Conservation (phyloP, 768 basidiomycete species). For the Tylopilus sp. region DNA sequence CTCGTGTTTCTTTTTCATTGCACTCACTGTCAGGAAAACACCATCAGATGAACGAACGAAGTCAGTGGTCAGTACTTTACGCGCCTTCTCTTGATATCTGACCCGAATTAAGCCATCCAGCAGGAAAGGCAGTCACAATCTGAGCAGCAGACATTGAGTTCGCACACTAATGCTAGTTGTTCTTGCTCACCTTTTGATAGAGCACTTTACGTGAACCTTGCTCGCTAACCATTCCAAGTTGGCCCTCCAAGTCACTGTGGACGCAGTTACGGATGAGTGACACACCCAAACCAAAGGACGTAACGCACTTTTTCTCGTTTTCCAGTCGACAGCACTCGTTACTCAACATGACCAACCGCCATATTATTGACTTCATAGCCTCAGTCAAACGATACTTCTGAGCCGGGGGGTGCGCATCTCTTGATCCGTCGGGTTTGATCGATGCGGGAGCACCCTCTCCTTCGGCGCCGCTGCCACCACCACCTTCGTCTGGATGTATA, state of each 20-base stretch:
- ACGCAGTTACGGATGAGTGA: neutral
- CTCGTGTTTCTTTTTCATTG: slow-evolving; percentile 81
- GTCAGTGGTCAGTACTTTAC: slow-evolving; percentile 17
- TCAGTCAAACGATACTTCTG: slow-evolving; percentile 82
- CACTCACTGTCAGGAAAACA: slow-evolving; percentile 52
- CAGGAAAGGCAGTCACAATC: slow-evolving; percentile 80
- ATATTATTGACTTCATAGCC: slow-evolving; percentile 72
- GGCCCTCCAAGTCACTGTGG: slow-evolving; percentile 57
- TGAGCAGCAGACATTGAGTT: slow-evolving; percentile 19
- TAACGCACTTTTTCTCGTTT: slow-evolving; percentile 58
- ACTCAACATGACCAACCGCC: slow-evolving; percentile 76
- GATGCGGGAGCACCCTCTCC: slow-evolving; percentile 19
- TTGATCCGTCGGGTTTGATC: slow-evolving; percentile 31
- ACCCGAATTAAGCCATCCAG: slow-evolving; percentile 83
- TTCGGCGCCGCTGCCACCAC: slow-evolving; percentile 24
- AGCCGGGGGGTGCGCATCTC: slow-evolving; percentile 56
- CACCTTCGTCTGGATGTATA: slow-evolving; percentile 31
- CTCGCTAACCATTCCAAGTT: slow-evolving; percentile 70
- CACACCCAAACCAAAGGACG: neutral
- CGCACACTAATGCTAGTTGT: neutral
- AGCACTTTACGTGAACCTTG: slow-evolving; percentile 76
- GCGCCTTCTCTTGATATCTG: slow-evolving; percentile 84
- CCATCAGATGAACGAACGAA: neutral
- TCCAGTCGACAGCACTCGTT: slow-evolving; percentile 74
- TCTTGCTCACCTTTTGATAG: slow-evolving; percentile 64